A percentile compares a stretch with the other conserved stretches of the same genome.
Evolutionary conservation across 1,284 basidiomycete genomes (phyloP).

Genomic region (Afroboletus lepidellus): DNA sequence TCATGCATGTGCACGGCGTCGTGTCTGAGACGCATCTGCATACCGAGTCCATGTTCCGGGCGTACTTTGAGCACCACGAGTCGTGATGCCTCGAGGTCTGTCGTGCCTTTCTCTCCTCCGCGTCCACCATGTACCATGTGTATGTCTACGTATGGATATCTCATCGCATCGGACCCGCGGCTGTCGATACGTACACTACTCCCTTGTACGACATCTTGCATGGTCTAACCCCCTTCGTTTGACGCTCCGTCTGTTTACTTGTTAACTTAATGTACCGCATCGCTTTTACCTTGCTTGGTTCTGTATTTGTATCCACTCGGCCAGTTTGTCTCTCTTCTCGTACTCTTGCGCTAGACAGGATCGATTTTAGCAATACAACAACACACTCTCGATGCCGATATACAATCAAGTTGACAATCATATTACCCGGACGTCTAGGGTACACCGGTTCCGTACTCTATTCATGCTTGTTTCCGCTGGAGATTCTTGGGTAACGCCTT

Average conservation of each 20-base stretch:
- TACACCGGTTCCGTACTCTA: background rate
- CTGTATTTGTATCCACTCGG: conserved; percentile 26
- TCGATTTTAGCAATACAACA: conserved; percentile 3
- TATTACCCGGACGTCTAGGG: background rate
- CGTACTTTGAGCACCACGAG: conserved; percentile 76
- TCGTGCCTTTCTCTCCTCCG: background rate
- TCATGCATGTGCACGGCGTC: conserved; percentile 89
- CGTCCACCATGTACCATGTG: conserved; percentile 5
- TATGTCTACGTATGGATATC: conserved; percentile 17
- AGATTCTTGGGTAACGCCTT: conserved; percentile 80
- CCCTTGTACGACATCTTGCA: background rate
- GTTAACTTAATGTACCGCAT: conserved; percentile 27
- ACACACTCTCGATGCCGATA: background rate
- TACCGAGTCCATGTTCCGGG: conserved; percentile 81
- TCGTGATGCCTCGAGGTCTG: conserved; percentile 22
- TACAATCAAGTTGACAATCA: too few species aligned
- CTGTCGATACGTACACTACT: background rate
- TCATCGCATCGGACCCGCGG: conserved; percentile 1
- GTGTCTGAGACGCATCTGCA: conserved; percentile 66
- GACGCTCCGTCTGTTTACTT: conserved; percentile 3
- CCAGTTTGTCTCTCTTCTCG: background rate
- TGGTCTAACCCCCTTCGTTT: background rate
- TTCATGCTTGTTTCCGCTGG: conserved; percentile 60
- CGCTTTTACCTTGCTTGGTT: conserved; percentile 9
- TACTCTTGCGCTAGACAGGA: conserved; percentile 4